Base-by-base conservation (phyloP, 2,329 filamentous ascomycete species). In the Ophiostoma quercus region DNA sequence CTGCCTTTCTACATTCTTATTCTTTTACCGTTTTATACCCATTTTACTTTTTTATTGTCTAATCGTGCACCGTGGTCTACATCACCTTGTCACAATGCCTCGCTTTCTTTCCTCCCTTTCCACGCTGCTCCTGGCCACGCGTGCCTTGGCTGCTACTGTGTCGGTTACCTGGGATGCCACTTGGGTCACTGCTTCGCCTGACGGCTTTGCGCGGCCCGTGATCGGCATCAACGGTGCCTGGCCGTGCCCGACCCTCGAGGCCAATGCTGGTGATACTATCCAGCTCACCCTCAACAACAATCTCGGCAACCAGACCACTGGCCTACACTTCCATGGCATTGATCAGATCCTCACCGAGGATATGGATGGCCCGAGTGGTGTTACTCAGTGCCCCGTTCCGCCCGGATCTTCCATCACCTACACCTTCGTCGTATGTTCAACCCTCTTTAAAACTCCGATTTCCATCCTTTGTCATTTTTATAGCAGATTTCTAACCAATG, bases 191-290 rank as follows among this genome's bases (percentile, higher is more conserved):
- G 77, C 77, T 3, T 73, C 76, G 7, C 80, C 80, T 0, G 79
- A 81, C 70, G 80, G 80, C 43, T 76, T 78, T 65, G 70, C 72
- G 12, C 75, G 79, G 29, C 76, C 79, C 2, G 77, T 81, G 62
- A 77, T 80, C 16, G 86, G 85, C 14, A 85, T 90, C 76, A 90
- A 90, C 74, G 82, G 82, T 3, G 76, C 84, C 74, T 88, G 87
- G 85, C 88, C 88, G 14, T 83, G 86, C 69, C 88, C 88, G 1
- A 75, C 76, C 6, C 82, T 88, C 39, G 80, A 84, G 70, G 85
- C 82, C 60, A 81, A 77, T 63, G 79, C 82, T 34, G 84, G 84
- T 47, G 85, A 87, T 72, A 81, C 78, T 37, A 70, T 87, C 66
- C 74, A 84, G 7, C 78, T 86, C 57, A 83, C 82, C 70, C 75